Percentiles rank a stretch among this genome's conserved stretches.
Evolutionary conservation across 2,329 filamentous ascomycete species (phyloP).

Genomic region (Blastomyces emzantsi): DNA sequence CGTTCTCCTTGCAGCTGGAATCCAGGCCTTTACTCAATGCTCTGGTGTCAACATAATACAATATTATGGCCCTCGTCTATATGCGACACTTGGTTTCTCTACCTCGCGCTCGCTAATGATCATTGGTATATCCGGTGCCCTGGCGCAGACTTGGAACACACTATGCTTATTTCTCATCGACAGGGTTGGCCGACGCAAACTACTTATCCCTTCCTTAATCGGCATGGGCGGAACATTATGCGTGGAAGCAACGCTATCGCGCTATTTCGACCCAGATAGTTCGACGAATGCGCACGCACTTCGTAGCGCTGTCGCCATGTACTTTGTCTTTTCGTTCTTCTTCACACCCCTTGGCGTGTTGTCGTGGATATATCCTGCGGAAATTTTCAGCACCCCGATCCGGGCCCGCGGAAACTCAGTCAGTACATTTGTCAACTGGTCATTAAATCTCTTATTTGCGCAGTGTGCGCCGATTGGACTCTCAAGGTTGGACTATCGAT

Average conservation of each 20-base stretch:
- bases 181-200: conserved; percentile 41
- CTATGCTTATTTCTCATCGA: conserved; percentile 41
- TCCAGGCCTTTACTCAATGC: conserved; percentile 43
- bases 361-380: conserved; percentile 40
- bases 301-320: conserved; percentile 40
- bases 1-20: conserved; percentile 40
- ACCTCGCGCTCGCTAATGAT: conserved; percentile 42
- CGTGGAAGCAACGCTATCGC: conserved; percentile 35
- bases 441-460: conserved; percentile 40
- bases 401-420: conserved; percentile 37
- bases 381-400: conserved; percentile 40
- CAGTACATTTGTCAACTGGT: conserved; percentile 37
- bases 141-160: conserved; percentile 43
- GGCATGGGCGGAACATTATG: conserved; percentile 36
- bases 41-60: conserved; percentile 43
- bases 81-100: conserved; percentile 37
- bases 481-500: conserved; percentile 37
- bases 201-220: conserved; percentile 38
- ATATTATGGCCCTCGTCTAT: conserved; percentile 38
- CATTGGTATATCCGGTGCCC: conserved; percentile 43
- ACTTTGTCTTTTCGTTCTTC: conserved; percentile 40
- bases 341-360: conserved; percentile 40
- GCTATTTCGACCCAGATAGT: conserved; percentile 26
- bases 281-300: conserved; percentile 30
- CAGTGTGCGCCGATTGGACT: conserved; percentile 43